Evolutionary conservation across 2,329 filamentous ascomycete genomes (phyloP), one percentile per base, ranked within the genome.

Genomic region (Talaromyces piceae): DNA sequence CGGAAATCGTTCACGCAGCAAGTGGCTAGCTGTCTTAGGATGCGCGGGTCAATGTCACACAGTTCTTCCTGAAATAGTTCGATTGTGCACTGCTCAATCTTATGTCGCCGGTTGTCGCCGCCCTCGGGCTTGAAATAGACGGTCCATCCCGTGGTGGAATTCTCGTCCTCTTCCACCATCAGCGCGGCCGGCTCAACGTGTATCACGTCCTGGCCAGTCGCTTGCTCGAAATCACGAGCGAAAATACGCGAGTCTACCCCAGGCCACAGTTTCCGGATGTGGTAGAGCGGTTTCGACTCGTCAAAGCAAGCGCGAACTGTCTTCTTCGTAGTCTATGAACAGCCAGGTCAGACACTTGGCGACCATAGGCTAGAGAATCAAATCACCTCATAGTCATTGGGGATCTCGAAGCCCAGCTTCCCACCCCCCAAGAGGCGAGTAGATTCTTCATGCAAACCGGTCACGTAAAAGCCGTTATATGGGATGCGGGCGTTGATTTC

Each of bases 1-100:
- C 65, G 60, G 46, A 68, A 57, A 31, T 68, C 64, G 41, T 69
- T 67, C 23, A 65, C 60, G 33, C 63, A 65, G 5, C 57, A 52
- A 5, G 61, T 28, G 3, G 56, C 53, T 9, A 68, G 26, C 5
- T 63, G 57, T 1, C 51, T 60, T 5, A 61, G 47, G 53, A 67
- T 59, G n/a, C 61, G 56, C 1, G 44, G 27, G 3, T 45, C 27
- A 1, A 68, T 41, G 2, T 52, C 52, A 7, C 45, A 45, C 3
- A 68, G 22, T 37, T 68, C 65, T n/a, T 55, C 50, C 31, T 67
- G 64, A 30, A 64, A 58, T 3, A 68, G 56, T 39, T 67, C 60
- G 4, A 67, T 18, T 27, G 50, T 46, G 18, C 50, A 52, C 41
- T 52, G 45, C 5, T 52, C 45, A 12, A 52, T 56, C 5, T 54